These are phyloP conservation scores for Kickxella alabastrina DNA, from an alignment of 192 early-diverging fungal species.

Conservation along the genomic window DNA sequence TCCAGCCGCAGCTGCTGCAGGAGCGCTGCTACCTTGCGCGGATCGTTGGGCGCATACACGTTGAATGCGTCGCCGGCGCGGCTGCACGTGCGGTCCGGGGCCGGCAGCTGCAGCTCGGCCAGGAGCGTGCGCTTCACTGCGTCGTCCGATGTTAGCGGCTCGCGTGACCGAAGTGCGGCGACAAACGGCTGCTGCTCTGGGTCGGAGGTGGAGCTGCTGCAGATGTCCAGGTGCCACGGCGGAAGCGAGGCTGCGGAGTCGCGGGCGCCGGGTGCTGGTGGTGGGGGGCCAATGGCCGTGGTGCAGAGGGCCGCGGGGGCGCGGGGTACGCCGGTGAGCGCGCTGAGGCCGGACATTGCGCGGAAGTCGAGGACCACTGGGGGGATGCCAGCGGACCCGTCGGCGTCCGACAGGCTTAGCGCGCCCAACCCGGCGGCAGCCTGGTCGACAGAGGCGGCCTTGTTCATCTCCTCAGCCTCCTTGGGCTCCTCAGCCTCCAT, in stretches of 20 bases:
- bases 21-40: slow-evolving; percentile 63
- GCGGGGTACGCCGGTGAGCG: slow-evolving; percentile 38
- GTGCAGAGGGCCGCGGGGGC: slow-evolving; percentile 22
- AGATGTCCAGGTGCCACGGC: slow-evolving; percentile 26
- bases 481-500: neutral
- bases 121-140: slow-evolving; percentile 72
- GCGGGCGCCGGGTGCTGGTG: neutral
- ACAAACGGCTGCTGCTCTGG: slow-evolving; percentile 32
- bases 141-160: slow-evolving; percentile 60
- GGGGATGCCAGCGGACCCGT: no score
- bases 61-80: slow-evolving; percentile 74
- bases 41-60: slow-evolving; percentile 80
- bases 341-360: slow-evolving; percentile 22
- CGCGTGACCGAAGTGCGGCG: slow-evolving; percentile 53
- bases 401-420: no score
- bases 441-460: neutral
- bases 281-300: neutral
- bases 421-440: neutral
- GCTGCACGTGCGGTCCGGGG: slow-evolving; percentile 29
- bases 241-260: slow-evolving; percentile 3
- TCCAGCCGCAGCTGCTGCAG: slow-evolving; percentile 58
- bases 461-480: neutral
- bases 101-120: slow-evolving; percentile 54
- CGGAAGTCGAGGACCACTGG: slow-evolving; percentile 44
- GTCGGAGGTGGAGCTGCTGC: neutral